Evolutionary conservation across 2,329 filamentous ascomycete genomes (phyloP), one percentile per base, ranked within the genome.

Genomic region (Colletotrichum cordylinicola): DNA sequence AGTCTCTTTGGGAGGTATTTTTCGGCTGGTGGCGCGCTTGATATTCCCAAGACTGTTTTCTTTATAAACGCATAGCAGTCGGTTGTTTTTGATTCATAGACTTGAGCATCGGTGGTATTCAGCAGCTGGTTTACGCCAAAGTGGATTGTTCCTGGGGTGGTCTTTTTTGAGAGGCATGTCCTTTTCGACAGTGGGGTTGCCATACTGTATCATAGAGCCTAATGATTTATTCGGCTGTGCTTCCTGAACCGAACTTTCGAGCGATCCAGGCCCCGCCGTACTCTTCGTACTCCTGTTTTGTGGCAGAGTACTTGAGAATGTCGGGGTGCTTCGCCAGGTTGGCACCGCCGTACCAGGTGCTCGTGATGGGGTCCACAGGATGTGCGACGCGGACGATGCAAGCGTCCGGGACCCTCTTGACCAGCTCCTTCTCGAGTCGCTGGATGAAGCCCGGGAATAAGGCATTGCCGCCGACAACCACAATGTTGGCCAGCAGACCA

Each of bases 261-360:
- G 91, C 92, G 29, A 94, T 89, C 94, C 95, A 96, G 2, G 86
- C 87, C 71, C 90, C 91, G 10, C 97, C 97, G 81, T 96, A 86
- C 84, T 99, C 97, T 67, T 97, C 92, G 83, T 99, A 99, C 82
- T 99, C 95, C 77, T 94, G 91, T 82, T 94, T 95, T 0, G 95
- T 97, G n/a, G 98, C 94, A 3, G 92, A 90, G 15, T 96, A 85
- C 65, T 90, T 89, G 76, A 92, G 90, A 67, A 98, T 87, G 52
- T 94, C 89, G 56, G 89, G 88, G 80, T 96, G 93, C 67, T 87
- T 91, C 1, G 95, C 95, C 72, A 98, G 87, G 74, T 92, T 90
- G 27, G 94, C 94, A n/a, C 93, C 96, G 18, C 97, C 97, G 15
- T 92, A 86, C 96, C 96, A 99, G 0, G 94, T 95, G 78, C 93